Base-by-base conservation (phyloP, 2,329 filamentous ascomycete species). In the Paecilomyces sp. region DNA sequence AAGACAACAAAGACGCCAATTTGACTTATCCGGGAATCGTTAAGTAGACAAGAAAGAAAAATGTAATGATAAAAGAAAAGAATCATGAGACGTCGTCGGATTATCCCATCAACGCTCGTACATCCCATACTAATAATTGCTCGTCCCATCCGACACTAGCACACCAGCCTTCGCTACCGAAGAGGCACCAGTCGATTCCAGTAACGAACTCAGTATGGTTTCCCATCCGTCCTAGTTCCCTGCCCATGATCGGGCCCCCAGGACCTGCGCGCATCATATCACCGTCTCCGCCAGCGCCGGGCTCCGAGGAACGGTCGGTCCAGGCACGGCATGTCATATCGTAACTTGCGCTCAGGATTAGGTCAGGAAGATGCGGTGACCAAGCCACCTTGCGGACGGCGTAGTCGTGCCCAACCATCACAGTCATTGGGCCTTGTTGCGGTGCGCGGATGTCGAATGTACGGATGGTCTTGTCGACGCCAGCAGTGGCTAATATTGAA, bases 271-370 rank as follows among this genome's bases (percentile, higher is more conserved):
- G 73, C 74, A 76, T 75, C 6, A 69, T 36, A 63, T 77, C 74
- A 24, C 64, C 61, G 64, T 77, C 73, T 3, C 70, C 73, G 25
- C 68, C 67, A 8, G 77, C 64, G 68, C 74, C 64, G 36, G 81
- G 85, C n/a, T 86, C 90, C 8, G 41, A 47, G 6, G 41, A 47
- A 18, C 41, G 41, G 71, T 97, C 94, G 11, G 87, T 91, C 94
- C 94, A 99, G 56, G 97, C 82, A 33, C 94, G 85, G 66, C 94
- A 95, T 5, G 91, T 96, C 94, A 99, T 99, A 76, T 99, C 94
- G 75, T 99, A 99, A 71, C 92, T 94, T 1, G 90, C 93, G 67
- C 88, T 94, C 51, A 96, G 82, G 51, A 99, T 76, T 9, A 96
- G 84, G 72, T 97, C 91, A 60, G 87, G 87, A n/a, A 94, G 83